Evolutionary conservation across 2,329 filamentous ascomycete genomes (phyloP), one percentile per base, ranked within the genome.

Genomic region (Phoma herbarum): DNA sequence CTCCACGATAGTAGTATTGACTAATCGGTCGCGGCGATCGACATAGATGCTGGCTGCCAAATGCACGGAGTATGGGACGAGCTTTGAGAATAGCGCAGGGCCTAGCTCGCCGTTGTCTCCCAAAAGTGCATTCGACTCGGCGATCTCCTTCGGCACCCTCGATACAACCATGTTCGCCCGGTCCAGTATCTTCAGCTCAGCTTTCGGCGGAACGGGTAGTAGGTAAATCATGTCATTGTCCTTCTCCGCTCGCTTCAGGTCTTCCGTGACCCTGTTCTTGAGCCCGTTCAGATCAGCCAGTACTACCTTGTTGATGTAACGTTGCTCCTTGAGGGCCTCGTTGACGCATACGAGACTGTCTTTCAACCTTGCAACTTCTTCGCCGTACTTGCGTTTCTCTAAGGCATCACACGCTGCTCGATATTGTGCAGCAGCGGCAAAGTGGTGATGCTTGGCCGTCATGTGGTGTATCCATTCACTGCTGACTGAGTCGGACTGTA

Each of bases 401-500:
- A 99, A 77, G 67, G 92, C 95, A 71, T 97, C 93, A 63, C 92
- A 89, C 0, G 95, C 92, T 25, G 94, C 92, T 14, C 95, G 85
- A 69, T 94, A 98, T 74, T 99, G 95, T 0, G 95, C 95, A 0
- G 95, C 95, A 0, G 92, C 94, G 1, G 94, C 93, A 78, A 99
- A 98, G 77, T 98, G 95, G 73, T 97, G 91, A 72, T 98, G 93
- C 76, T 98, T 99, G 6, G 94, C 95, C 25, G 91, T 93, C 85
- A 96, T 93, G 75, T 98, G 94, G 77, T 98, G 94, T 67, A 99
- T 97, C 95, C 94, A 98, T 62, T 95, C 91, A 55, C 90, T 93
- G 74, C 91, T 95, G 66, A 98, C 89, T 16, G 91, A 89, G 70
- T 97, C 89, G 62, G 93, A 97, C 76, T 93, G 92, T 73, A 96